Percentiles rank a stretch among this genome's conserved stretches.
Evolutionary conservation across 176 grass and related monocot genomes (phyloP).

Genomic region (Musa itinerans): DNA sequence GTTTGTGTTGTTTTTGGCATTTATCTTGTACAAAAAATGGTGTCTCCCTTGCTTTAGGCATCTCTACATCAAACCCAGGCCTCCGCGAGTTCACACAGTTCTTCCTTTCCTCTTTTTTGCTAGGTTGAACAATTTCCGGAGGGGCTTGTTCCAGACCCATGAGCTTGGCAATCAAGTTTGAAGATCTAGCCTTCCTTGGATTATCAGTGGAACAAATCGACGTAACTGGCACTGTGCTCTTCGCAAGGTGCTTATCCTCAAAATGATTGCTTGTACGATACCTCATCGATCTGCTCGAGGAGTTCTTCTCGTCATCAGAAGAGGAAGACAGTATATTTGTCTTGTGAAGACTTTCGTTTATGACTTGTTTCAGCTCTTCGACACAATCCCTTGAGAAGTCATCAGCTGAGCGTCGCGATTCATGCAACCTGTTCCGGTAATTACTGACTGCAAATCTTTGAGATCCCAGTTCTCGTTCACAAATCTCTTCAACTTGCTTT

Average conservation of each 20-base stretch:
- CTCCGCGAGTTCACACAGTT: slow-evolving; percentile 39
- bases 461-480: slow-evolving; percentile 17
- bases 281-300: slow-evolving; percentile 32
- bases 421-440: slow-evolving; percentile 6
- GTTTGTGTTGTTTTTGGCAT: slow-evolving; percentile 20
- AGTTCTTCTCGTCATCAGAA: slow-evolving; percentile 36
- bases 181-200: slow-evolving; percentile 31
- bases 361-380: slow-evolving; percentile 45
- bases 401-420: not conserved
- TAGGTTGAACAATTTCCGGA: slow-evolving; percentile 12
- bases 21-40: slow-evolving; percentile 7
- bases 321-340: slow-evolving; percentile 31
- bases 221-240: slow-evolving; percentile 13
- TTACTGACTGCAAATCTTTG: slow-evolving; percentile 16
- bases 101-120: slow-evolving; percentile 34
- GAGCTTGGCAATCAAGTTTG: slow-evolving; percentile 73
- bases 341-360: slow-evolving; percentile 51
- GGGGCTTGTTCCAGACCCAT: slow-evolving; percentile 74
- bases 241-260: slow-evolving; percentile 21
- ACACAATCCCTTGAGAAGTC: slow-evolving; percentile 25
- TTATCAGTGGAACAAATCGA: slow-evolving; percentile 17
- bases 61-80: slow-evolving; percentile 61
- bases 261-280: slow-evolving; percentile 21
- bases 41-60: slow-evolving; percentile 45
- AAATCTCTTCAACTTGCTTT: slow-evolving; percentile 30